Evolutionary conservation across 2,329 filamentous ascomycete species (phyloP), one percentile per base, ranked within the genome.

Genomic region (Cladosporium sp.): DNA sequence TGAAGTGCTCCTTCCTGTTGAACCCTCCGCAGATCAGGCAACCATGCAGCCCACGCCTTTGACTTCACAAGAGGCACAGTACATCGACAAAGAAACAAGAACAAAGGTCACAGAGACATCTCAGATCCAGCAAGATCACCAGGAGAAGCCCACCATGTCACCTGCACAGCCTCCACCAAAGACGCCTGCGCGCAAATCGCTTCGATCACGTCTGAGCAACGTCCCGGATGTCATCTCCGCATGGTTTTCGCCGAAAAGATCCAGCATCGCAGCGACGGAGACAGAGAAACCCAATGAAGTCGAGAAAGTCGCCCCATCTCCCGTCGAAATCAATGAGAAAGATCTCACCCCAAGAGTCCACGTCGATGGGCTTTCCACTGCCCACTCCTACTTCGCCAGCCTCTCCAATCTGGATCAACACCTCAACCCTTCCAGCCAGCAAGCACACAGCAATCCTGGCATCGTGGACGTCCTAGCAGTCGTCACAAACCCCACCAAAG

Each of bases 391-490:
- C 63, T 77, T 74, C 62, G 70, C 68, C 0, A 69, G 73, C 0
- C 65, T 77, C 0, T 62, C 68, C 37, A 63, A 68, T 30, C 62
- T 76, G 2, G 39, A 61, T 11, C 65, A 62, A 13, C 56, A 62
- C 34, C 61, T 76, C 39, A 75, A 76, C 54, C 58, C 68, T 32
- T 67, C 68, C 36, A 59, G 54, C 36, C 64, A 70, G 37, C 62
- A 66, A 3, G 53, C 61, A 3, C 52, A 57, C 9, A 50, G 38
- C 11, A 54, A 51, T 24, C 64, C 74, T 6, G 74, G 76, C 52
- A 41, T 74, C 37, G 64, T 75, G 4, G 74, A 77, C 54, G 39
- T 75, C 40, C 64, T 78, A 40, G 74, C 71, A 4, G 64, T 77
- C 43, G 70, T 73, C 30, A 68, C 67, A 1, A 56, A 64, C 11